Evolutionary conservation across 495 filamentous ascomycete species (phyloP).

Genomic region (Podospora didyma): DNA sequence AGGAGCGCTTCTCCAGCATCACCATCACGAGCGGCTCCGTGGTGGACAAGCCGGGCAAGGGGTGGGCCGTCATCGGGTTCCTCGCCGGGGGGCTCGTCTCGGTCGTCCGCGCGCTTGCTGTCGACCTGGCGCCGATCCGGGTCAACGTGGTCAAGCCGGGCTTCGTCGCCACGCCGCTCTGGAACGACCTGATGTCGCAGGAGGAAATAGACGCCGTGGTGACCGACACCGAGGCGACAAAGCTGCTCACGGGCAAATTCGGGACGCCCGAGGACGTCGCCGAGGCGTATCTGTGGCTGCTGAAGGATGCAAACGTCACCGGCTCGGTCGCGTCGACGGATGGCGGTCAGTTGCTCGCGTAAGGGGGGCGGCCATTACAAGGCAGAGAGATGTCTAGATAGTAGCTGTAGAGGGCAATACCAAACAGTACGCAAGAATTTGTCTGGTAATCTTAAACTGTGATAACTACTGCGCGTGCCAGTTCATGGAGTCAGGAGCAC

Average conservation of each 20-base stretch:
- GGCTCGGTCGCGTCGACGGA: conserved; percentile 16
- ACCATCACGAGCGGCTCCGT: conserved; percentile 52
- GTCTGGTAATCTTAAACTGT: too few species aligned
- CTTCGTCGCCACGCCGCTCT: conserved; percentile 46
- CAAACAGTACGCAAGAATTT: not conserved
- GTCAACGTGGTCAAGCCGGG: conserved; percentile 60
- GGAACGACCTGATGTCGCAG: conserved; percentile 29
- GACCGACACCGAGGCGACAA: conserved; percentile 20
- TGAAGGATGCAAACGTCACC: conserved; percentile 48
- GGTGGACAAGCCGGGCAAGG: conserved; percentile 38
- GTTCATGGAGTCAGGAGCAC: too few species aligned
- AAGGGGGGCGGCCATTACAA: not conserved
- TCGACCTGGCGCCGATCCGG: conserved; percentile 55
- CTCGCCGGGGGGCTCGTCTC: conserved; percentile 36
- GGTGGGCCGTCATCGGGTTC: conserved; percentile 43
- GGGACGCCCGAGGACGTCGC: conserved; percentile 55
- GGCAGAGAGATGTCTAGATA: not conserved
- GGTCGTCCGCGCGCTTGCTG: conserved; percentile 48
- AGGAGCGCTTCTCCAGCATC: conserved; percentile 38
- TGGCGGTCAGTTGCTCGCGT: conserved; percentile 14
- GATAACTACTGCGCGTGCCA: too few species aligned
- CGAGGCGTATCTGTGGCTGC: conserved; percentile 60
- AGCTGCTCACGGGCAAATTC: conserved; percentile 40
- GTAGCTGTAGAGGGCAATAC: too few species aligned
- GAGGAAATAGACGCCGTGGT: conserved; percentile 26